Base-by-base conservation (phyloP, 768 basidiomycete species). In the Mycena maculata region DNA sequence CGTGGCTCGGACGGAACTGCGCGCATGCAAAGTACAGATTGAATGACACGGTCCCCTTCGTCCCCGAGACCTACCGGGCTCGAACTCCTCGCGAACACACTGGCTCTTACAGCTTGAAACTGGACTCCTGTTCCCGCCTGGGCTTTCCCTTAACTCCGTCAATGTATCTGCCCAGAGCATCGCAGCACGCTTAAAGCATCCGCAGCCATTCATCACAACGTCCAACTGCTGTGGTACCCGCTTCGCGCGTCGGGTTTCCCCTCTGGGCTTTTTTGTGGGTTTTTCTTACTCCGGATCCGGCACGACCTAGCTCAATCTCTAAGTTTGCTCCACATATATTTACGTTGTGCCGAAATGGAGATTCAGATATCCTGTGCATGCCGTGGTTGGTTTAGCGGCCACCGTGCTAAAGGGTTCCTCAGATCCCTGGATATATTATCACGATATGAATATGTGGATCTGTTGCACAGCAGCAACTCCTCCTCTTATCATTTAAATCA, bases 311-410 rank as follows among this genome's bases (percentile, higher is more conserved):
- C 28, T 12, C 20, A 3, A 2, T 39, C 41, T 30, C 61, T 45
- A 55, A 38, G 28, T 63, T 38, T 38, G 53, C 49, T n/a, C 23
- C 38, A 8, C 18, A 42, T 27, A 36, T 7, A 27, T 27, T 31
- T 36, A n/a, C 42, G 31, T 54, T 53, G 28, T 31, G 9, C 30
- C 49, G n/a, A 56, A 18, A 10, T 18, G 16, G 27, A 6, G 6
- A 58, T 65, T 41, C 13, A 49, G 63, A 58, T 58, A 65, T 58
- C 63, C 63, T 52, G 56, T 65, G 48, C 49, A 44, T 28, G 38
- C 25, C 47, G 5, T 44, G 8, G 22, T 20, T 6, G 13, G 38
- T 33, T 12, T 23, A 13, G 18, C 16, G 41, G 20, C 28, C 41
- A 1, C 33, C n/a, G n/a, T 49, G 31, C 13, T 48, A 22, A 22